phyloP scores from a whole-genome alignment of 495 filamentous ascomycete genomes.

The Penicillium odoratum region DNA sequence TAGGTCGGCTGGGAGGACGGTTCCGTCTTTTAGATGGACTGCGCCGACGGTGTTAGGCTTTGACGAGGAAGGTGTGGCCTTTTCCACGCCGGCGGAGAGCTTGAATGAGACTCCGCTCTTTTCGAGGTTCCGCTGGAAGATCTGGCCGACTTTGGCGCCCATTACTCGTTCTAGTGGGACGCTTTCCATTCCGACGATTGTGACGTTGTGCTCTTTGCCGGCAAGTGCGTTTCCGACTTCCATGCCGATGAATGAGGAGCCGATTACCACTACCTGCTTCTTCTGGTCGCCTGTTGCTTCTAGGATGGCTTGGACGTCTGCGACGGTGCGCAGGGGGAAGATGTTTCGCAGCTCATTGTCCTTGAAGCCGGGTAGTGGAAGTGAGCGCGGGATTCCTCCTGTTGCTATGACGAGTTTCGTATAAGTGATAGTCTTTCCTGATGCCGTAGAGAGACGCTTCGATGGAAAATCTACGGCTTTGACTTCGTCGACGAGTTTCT shows the following conservation, averaged over 20 bases:
- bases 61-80: conserved; percentile 66
- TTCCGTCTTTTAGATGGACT: conserved; percentile 84
- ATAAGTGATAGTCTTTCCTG: conserved; percentile 69
- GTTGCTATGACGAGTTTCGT: conserved; percentile 88
- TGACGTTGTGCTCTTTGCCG: conserved; percentile 71
- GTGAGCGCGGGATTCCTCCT: conserved; percentile 73
- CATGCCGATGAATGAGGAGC: conserved; percentile 95
- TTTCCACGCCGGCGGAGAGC: conserved; percentile 75
- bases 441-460: conserved; percentile 71
- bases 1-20: conserved; percentile 78
- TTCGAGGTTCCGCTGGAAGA: conserved; percentile 75
- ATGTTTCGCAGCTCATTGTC: conserved; percentile 69
- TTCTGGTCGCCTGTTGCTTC: conserved; percentile 72
- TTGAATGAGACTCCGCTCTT: conserved; percentile 86
- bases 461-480: conserved; percentile 69
- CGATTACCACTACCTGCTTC: conserved; percentile 91
- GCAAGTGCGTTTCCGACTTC: conserved; percentile 79
- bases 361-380: conserved; percentile 84
- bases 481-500: conserved; percentile 73
- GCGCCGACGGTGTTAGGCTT: conserved; percentile 71
- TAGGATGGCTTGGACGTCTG: conserved; percentile 73
- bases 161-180: conserved; percentile 85
- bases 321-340: conserved; percentile 74
- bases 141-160: conserved; percentile 75
- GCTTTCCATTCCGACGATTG: conserved; percentile 91